Evolutionary conservation across 495 filamentous ascomycete species (phyloP).

Genomic region (Annulohypoxylon stygium): DNA sequence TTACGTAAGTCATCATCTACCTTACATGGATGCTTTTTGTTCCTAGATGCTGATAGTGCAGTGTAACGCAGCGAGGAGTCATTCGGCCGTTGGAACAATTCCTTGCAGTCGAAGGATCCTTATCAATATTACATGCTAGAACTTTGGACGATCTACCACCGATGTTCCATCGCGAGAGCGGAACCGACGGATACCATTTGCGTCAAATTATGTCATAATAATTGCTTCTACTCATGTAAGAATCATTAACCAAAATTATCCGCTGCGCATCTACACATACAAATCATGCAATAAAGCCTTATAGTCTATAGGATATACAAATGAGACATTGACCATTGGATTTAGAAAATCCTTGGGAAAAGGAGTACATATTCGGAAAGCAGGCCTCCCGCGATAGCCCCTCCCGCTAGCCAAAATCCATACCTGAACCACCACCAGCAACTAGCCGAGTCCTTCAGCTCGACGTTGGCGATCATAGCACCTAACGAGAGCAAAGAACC

Average conservation of each 20-base stretch:
- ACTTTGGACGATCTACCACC: background rate
- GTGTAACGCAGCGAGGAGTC: conserved; percentile 14
- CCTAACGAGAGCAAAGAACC: conserved; percentile 51
- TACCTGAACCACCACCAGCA: conserved; percentile 60
- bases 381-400: conserved; percentile 50
- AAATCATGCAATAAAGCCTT: background rate
- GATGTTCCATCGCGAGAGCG: background rate
- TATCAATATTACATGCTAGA: conserved; percentile 20
- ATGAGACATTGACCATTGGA: background rate
- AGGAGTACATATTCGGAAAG: conserved; percentile 50
- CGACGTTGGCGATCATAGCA: conserved; percentile 55
- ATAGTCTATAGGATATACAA: conserved; percentile 3
- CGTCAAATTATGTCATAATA: background rate
- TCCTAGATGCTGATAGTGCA: background rate
- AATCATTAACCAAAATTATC: background rate
- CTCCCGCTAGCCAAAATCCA: conserved; percentile 55
- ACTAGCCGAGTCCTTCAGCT: conserved; percentile 53
- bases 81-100: background rate
- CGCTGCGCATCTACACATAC: background rate
- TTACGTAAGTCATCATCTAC: conserved; percentile 17
- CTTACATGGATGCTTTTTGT: conserved; percentile 2
- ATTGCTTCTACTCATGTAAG: conserved; percentile 7
- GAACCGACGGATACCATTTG: background rate
- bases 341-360: conserved; percentile 22
- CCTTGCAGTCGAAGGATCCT: conserved; percentile 10